These are phyloP conservation scores for Boechera divaricarpa DNA, from an alignment of 345 rosid genomes.

Conservation along the genomic window DNA sequence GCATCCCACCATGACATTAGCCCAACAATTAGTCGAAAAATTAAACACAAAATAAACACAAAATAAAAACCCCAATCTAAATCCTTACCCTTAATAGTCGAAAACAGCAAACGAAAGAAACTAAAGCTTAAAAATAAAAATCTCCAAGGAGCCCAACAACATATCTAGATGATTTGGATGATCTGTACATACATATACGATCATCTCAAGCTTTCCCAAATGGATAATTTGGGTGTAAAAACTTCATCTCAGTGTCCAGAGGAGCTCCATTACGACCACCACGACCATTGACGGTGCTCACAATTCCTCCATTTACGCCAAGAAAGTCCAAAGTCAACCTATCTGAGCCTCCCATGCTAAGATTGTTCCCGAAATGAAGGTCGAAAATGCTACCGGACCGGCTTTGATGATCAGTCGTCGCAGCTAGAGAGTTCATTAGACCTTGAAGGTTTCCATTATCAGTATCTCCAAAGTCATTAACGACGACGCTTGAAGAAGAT, in stretches of 20 bases:
- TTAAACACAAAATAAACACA: neutral
- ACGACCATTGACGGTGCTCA: constrained; percentile 47
- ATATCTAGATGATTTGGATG: neutral
- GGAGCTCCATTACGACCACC: constrained; percentile 39
- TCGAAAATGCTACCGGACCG: constrained; percentile 48
- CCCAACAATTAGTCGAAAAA: neutral
- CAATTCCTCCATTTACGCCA: constrained; percentile 66
- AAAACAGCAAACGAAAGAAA: constrained; percentile 29
- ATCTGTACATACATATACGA: neutral
- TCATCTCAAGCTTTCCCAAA: constrained; percentile 42
- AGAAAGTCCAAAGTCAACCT: constrained; percentile 76
- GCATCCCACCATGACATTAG: constrained; percentile 1
- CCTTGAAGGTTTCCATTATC: constrained; percentile 65
- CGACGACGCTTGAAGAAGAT: constrained; percentile 40
- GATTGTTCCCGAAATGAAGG: constrained; percentile 34
- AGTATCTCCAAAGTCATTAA: constrained; percentile 43
- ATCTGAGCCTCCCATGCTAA: constrained; percentile 50
- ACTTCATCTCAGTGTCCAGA: constrained; percentile 32
- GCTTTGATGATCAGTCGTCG: constrained; percentile 34
- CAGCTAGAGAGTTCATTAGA: constrained; percentile 63
- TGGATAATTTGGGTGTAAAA: constrained; percentile 41
- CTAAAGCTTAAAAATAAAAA: constrained; percentile 12
- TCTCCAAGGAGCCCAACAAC: constrained; percentile 8
- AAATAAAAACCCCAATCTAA: constrained; percentile 16
- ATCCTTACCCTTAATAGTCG: constrained; percentile 2